A percentile compares a stretch with the other conserved stretches of the same genome.
These are phyloP conservation scores for Athelia psychrophila DNA, from an alignment of 1,284 basidiomycete species.

Conservation along the genomic window DNA sequence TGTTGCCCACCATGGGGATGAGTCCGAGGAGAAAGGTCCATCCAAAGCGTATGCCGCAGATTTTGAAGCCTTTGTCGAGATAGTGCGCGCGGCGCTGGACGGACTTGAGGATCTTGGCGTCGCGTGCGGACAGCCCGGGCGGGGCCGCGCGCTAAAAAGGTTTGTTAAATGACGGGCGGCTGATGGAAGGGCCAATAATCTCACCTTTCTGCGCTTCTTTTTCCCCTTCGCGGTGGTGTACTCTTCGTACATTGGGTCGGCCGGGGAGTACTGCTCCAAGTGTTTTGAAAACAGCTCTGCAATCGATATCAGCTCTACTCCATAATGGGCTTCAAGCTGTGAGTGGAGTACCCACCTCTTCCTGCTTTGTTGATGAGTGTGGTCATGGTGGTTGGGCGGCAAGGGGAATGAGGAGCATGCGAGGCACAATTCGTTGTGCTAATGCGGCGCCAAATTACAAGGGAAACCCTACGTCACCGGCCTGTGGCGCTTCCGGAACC, in stretches of 20 bases:
- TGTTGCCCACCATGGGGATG: constrained; percentile 73
- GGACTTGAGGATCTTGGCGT: constrained; percentile 73
- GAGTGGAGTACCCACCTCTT: constrained; percentile 14
- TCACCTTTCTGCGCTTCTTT: constrained; percentile 66
- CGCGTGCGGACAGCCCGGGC: constrained; percentile 75
- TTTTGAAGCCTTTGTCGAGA: constrained; percentile 86
- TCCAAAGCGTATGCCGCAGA: constrained; percentile 87
- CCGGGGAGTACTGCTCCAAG: constrained; percentile 62
- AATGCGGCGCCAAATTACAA: too few species aligned
- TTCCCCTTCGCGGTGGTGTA: constrained; percentile 68
- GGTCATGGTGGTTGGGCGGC: constrained; percentile 26
- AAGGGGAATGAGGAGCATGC: too few species aligned
- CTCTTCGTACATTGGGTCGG: constrained; percentile 80
- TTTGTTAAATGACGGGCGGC: not conserved
- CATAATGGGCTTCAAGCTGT: not conserved
- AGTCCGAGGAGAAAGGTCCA: constrained; percentile 83
- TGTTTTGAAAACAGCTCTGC: constrained; percentile 58
- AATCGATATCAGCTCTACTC: not conserved
- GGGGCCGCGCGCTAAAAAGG: constrained; percentile 62
- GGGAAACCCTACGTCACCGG: too few species aligned
- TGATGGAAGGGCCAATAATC: too few species aligned
- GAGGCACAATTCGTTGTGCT: too few species aligned
- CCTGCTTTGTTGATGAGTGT: constrained; percentile 46
- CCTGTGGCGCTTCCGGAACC: too few species aligned
- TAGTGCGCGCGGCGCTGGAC: constrained; percentile 83